Conservation (phyloP, 2,329 filamentous ascomycete species). For the Aspergillus sp. region DNA sequence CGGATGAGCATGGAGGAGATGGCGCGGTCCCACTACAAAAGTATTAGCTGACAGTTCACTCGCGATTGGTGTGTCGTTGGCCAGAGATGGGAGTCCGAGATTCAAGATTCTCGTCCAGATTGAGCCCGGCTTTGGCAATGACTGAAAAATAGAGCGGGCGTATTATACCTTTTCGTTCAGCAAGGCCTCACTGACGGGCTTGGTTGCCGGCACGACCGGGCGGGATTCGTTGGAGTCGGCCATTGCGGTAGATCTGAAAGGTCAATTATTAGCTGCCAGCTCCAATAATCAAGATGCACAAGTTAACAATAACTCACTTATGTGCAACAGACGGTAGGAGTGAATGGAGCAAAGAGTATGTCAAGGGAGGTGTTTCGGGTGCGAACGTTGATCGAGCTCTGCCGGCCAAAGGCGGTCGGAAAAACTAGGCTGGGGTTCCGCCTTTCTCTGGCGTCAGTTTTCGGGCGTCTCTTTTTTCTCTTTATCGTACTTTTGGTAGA, state of each 20-base stretch:
- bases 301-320: slow-evolving; percentile 12
- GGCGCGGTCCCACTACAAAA: slow-evolving; percentile 87
- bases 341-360: slow-evolving; percentile 18
- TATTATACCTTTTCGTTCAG: slow-evolving; percentile 91
- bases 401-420: slow-evolving; percentile 34
- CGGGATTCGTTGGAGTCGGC: slow-evolving; percentile 51
- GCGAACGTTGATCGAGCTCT: too few relatives aligned
- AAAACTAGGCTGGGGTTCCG: slow-evolving; percentile 22
- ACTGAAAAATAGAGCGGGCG: too few relatives aligned
- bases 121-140: too few relatives aligned
- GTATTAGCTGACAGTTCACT: slow-evolving; percentile 10
- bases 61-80: too few relatives aligned
- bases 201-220: slow-evolving; percentile 59
- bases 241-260: slow-evolving; percentile 41
- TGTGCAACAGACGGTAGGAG: slow-evolving; percentile 10
- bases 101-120: too few relatives aligned
- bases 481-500: too few relatives aligned
- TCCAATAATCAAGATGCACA: not conserved
- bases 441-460: slow-evolving; percentile 7
- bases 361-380: slow-evolving; percentile 11
- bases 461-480: slow-evolving; percentile 18
- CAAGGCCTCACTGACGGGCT: slow-evolving; percentile 92
- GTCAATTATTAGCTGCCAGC: slow-evolving; percentile 11
- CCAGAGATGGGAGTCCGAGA: too few relatives aligned
- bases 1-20: slow-evolving; percentile 96